Percentiles rank a stretch among this genome's conserved stretches.
Evolutionary conservation across 1,284 basidiomycete genomes (phyloP).

Genomic region (Mixia osmundae): DNA sequence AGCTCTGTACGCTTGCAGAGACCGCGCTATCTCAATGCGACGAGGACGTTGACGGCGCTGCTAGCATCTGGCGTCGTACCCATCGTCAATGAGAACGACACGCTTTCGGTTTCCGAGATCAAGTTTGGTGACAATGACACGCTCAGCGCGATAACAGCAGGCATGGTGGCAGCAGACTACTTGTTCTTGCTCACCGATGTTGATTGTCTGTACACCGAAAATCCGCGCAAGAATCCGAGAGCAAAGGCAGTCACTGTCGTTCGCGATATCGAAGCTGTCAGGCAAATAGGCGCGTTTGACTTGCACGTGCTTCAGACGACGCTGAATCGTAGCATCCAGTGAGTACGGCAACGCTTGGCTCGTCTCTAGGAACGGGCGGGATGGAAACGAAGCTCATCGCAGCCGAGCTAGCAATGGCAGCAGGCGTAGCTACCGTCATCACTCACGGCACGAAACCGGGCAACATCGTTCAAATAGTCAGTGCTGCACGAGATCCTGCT

Average conservation of each 20-base stretch:
- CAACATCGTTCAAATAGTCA: constrained; percentile 55
- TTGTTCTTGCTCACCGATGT: constrained; percentile 93
- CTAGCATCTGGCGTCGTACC: constrained; percentile 72
- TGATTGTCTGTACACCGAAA: constrained; percentile 83
- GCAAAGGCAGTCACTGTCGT: constrained; percentile 65
- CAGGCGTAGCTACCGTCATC: constrained; percentile 85
- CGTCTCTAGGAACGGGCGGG: constrained; percentile 82
- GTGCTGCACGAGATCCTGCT: constrained; percentile 6
- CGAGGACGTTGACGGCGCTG: constrained; percentile 73
- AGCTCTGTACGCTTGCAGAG: constrained; percentile 30
- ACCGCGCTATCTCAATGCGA: constrained; percentile 77
- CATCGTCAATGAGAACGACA: constrained; percentile 94
- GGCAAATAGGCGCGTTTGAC: constrained; percentile 38
- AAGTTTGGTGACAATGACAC: constrained; percentile 99
- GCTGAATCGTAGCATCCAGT: constrained; percentile 30
- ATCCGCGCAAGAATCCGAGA: constrained; percentile 63
- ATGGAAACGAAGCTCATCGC: constrained; percentile 99
- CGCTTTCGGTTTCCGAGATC: constrained; percentile 89
- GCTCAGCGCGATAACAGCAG: constrained; percentile 82
- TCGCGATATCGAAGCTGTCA: constrained; percentile 53
- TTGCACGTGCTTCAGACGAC: neutral
- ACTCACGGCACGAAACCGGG: constrained; percentile 55
- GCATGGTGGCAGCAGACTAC: constrained; percentile 93
- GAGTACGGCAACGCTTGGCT: constrained; percentile 71
- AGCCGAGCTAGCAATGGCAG: constrained; percentile 85